A percentile compares a stretch with the other conserved stretches of the same genome.
phyloP scores from a whole-genome alignment of 331 rosid genomes.

The Telfairia occidentalis region DNA sequence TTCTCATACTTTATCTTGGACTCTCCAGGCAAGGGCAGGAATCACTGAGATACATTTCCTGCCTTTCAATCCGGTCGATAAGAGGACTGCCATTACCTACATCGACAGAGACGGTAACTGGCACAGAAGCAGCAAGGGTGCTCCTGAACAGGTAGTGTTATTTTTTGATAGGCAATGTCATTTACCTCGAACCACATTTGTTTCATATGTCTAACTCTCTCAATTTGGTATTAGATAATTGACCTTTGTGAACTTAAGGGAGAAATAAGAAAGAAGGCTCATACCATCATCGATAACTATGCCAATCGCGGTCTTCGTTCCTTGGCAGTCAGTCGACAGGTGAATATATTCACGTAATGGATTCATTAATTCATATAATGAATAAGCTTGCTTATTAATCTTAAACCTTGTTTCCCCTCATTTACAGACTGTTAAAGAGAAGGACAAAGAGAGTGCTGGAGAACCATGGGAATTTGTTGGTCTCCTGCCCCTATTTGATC shows the following conservation, averaged over 20 bases:
- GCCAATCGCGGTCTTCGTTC: conserved; percentile 85
- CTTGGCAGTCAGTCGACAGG: conserved; percentile 67
- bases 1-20: neutral
- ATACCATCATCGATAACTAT: conserved; percentile 41
- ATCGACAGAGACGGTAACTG: conserved; percentile 53
- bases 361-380: neutral
- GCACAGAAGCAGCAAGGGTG: conserved; percentile 85
- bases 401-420: neutral
- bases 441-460: conserved; percentile 66
- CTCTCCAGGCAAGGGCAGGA: conserved; percentile 71
- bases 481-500: conserved; percentile 83
- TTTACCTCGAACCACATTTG: neutral
- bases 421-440: conserved; percentile 48
- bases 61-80: conserved; percentile 86
- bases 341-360: conserved; percentile 13
- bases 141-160: conserved; percentile 68
- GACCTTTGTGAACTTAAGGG: conserved; percentile 69
- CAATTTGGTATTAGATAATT: conserved; percentile 39
- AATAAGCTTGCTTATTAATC: neutral
- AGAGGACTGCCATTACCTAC: conserved; percentile 86
- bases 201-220: conserved; percentile 6
- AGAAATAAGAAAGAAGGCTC: conserved; percentile 43
- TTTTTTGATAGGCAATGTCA: neutral
- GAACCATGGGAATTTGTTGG: conserved; percentile 76
- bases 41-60: conserved; percentile 83